Percentiles rank a stretch among this genome's conserved stretches.
Evolutionary conservation across 2,329 filamentous ascomycete genomes (phyloP).

Genomic region (Penicillium sp.): DNA sequence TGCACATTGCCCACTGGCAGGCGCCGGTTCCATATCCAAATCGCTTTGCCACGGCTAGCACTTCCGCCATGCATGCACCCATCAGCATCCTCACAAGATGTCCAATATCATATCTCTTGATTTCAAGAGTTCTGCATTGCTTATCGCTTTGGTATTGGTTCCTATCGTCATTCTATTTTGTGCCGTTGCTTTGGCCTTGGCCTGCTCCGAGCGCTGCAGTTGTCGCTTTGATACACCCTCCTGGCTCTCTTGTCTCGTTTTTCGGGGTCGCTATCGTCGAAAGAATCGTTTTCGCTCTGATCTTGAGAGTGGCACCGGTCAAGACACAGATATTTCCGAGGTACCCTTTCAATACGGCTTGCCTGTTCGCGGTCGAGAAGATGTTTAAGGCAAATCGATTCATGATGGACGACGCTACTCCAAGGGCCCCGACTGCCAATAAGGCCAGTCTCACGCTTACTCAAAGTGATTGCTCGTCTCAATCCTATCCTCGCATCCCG

Average conservation of each 20-base stretch:
- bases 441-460: slow-evolving; percentile 37
- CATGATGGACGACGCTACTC: slow-evolving; percentile 33
- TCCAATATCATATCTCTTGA: slow-evolving; percentile 32
- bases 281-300: slow-evolving; percentile 36
- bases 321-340: slow-evolving; percentile 35
- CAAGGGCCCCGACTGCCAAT: slow-evolving; percentile 57
- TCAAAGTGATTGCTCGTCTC: slow-evolving; percentile 13
- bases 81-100: slow-evolving; percentile 28
- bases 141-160: slow-evolving; percentile 52
- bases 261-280: slow-evolving; percentile 25
- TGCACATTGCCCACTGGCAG: neutral
- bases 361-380: slow-evolving; percentile 27
- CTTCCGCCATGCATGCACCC: slow-evolving; percentile 10
- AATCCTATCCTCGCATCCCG: slow-evolving; percentile 29
- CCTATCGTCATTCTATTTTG: slow-evolving; percentile 51
- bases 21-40: neutral
- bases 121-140: slow-evolving; percentile 43
- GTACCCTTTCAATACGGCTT: slow-evolving; percentile 30
- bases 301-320: slow-evolving; percentile 36
- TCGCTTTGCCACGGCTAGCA: neutral
- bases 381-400: slow-evolving; percentile 23
- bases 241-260: slow-evolving; percentile 28
- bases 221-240: slow-evolving; percentile 20
- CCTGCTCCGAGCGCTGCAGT: slow-evolving; percentile 43
- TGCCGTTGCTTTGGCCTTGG: slow-evolving; percentile 43